Evolutionary conservation across 179 eudicot species (phyloP).

Genomic region (Sideroxylon spinosum): DNA sequence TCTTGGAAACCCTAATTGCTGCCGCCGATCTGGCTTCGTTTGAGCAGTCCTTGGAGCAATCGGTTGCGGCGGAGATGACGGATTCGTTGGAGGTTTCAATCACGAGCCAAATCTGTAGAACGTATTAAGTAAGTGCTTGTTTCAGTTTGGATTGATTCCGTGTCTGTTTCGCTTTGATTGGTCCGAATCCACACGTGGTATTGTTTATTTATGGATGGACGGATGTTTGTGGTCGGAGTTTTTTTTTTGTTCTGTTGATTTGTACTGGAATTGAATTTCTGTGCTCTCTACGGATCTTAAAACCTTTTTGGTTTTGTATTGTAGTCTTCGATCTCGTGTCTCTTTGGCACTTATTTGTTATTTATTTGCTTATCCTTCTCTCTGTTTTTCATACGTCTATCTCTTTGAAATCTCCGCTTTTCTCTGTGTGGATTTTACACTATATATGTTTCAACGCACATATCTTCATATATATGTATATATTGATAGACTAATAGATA

Average conservation of each 20-base stretch:
- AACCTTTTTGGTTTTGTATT: not conserved
- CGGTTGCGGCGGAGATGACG: conserved; percentile 10
- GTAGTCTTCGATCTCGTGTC: conserved; percentile 4
- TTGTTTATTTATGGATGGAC: not conserved
- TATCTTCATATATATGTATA: not conserved
- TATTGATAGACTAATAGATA: not conserved
- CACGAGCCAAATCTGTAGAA: not conserved
- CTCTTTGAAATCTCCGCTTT: not conserved
- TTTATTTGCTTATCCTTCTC: not conserved
- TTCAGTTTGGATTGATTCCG: not conserved
- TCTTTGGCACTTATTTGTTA: not conserved
- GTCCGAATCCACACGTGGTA: not conserved
- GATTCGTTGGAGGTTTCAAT: not conserved
- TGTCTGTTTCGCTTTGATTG: not conserved
- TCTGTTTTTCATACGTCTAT: not conserved
- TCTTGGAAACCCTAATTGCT: conserved; percentile 32
- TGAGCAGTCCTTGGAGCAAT: not conserved
- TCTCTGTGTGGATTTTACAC: not conserved
- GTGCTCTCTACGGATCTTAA: not conserved
- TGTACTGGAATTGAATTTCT: not conserved
- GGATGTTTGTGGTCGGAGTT: not conserved
- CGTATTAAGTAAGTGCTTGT: conserved; percentile 2
- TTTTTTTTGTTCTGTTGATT: not conserved
- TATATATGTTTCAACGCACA: not conserved
- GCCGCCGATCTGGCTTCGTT: not conserved